phyloP scores from a whole-genome alignment of 345 rosid species.

The Populus simonii region DNA sequence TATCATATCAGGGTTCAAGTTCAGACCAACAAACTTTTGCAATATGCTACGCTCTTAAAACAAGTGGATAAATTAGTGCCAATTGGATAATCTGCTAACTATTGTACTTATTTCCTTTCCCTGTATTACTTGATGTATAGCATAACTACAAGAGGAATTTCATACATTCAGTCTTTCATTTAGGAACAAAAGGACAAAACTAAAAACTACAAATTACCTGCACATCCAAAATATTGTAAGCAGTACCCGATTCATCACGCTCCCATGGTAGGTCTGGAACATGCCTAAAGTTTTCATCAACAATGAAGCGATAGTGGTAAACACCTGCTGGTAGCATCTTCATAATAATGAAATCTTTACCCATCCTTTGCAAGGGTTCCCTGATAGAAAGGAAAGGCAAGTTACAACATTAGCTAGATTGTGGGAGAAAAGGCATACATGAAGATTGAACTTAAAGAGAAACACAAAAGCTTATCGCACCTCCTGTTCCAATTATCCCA shows the following conservation, averaged over 20 bases:
- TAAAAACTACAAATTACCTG: slow-evolving; percentile 33
- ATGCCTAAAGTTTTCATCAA: slow-evolving; percentile 40
- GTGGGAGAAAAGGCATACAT: neutral
- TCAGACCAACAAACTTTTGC: slow-evolving; percentile 1
- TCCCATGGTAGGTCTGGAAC: slow-evolving; percentile 53
- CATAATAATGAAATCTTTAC: slow-evolving; percentile 45
- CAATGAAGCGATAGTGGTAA: slow-evolving; percentile 55
- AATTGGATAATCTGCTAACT: neutral
- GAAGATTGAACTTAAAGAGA: neutral
- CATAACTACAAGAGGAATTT: too few relatives aligned
- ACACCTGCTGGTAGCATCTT: slow-evolving; percentile 55
- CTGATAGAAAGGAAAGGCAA: slow-evolving; percentile 23
- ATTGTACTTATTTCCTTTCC: neutral
- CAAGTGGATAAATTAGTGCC: neutral
- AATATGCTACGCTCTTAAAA: neutral
- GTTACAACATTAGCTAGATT: neutral
- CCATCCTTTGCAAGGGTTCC: slow-evolving; percentile 43
- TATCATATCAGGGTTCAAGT: neutral
- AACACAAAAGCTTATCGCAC: slow-evolving; percentile 23
- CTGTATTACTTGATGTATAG: neutral
- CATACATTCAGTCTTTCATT: neutral
- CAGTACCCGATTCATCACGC: slow-evolving; percentile 35
- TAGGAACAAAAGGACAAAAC: neutral
- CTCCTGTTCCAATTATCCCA: slow-evolving; percentile 60
- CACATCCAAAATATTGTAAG: slow-evolving; percentile 55